These are phyloP conservation scores for Coleophoma cylindrospora DNA, from an alignment of 2,329 filamentous ascomycete genomes.

Conservation along the genomic window DNA sequence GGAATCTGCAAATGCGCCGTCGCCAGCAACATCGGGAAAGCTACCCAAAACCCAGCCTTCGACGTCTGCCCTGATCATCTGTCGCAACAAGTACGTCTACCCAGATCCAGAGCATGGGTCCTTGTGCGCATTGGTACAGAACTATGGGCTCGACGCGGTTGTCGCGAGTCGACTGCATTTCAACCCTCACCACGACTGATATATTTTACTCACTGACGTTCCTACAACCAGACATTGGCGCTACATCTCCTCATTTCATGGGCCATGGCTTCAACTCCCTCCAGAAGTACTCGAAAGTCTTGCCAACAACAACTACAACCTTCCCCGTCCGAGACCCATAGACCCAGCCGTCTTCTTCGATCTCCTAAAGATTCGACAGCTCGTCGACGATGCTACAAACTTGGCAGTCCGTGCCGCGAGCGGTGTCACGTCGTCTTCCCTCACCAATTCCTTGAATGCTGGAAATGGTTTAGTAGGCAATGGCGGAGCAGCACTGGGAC, in stretches of 20 bases:
- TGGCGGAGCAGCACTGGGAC: conserved; percentile 46
- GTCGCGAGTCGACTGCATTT: too few relatives aligned
- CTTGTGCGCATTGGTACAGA: background rate
- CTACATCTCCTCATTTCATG: conserved; percentile 79
- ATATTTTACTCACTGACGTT: conserved; percentile 5
- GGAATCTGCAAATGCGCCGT: conserved; percentile 11
- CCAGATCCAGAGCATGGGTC: background rate
- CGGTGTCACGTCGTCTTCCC: conserved; percentile 60
- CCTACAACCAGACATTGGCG: conserved; percentile 64
- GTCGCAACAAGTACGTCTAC: conserved; percentile 59
- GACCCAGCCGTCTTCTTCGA: conserved; percentile 81
- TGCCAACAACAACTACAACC: conserved; percentile 74
- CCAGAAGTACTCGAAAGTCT: conserved; percentile 74
- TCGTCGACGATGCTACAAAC: conserved; percentile 75
- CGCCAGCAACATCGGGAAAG: conserved; percentile 12
- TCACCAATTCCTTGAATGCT: conserved; percentile 49
- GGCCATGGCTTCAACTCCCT: conserved; percentile 76
- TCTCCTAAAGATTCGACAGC: conserved; percentile 72
- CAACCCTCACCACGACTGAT: background rate
- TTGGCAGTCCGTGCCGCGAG: conserved; percentile 74
- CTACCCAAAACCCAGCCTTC: conserved; percentile 29
- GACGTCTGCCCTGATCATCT: conserved; percentile 51
- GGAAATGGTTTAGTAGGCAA: conserved; percentile 43
- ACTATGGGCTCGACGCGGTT: conserved; percentile 2
- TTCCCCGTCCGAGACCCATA: conserved; percentile 69